A percentile compares a stretch with the other conserved stretches of the same genome.
Conservation (phyloP, 805 yeast species). For the Saccharomycopsis amapae region DNA sequence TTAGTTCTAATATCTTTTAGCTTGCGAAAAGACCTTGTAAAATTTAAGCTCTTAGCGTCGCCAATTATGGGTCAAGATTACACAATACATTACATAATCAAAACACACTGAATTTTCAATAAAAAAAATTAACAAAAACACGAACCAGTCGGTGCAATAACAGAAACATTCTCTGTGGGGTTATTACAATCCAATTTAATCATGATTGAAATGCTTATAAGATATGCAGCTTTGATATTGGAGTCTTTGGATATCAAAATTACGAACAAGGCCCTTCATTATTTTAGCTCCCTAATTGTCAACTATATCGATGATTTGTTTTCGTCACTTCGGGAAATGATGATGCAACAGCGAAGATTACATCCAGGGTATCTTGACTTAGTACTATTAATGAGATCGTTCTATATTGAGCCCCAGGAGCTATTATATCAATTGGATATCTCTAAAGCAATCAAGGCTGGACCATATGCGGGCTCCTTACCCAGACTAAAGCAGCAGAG, state of each 20-base stretch:
- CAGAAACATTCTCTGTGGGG: too few species aligned
- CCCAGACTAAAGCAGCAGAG: constrained; percentile 4
- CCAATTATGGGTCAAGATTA: too few species aligned
- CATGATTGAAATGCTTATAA: constrained; percentile 18
- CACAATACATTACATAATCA: too few species aligned
- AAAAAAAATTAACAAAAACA: too few species aligned
- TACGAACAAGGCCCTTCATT: constrained; percentile 9
- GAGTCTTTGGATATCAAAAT: constrained; percentile 13
- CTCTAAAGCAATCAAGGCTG: constrained; percentile 6
- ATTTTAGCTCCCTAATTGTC: constrained; percentile 16
- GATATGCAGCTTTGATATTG: constrained; percentile 15
- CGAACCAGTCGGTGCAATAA: too few species aligned
- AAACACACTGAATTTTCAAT: too few species aligned
- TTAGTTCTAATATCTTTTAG: too few species aligned
- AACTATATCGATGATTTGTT: constrained; percentile 15
- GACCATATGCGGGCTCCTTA: neutral
- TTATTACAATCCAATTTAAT: too few species aligned
- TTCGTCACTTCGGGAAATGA: constrained; percentile 7
- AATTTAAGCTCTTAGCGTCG: too few species aligned
- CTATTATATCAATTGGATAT: constrained; percentile 13
- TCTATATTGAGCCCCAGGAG: constrained; percentile 10
- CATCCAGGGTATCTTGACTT: constrained; percentile 20
- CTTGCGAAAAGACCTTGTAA: too few species aligned
- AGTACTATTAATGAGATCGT: constrained; percentile 9
- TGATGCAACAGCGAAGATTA: constrained; percentile 17